phyloP scores from a whole-genome alignment of 768 basidiomycete genomes.

The Suillus hirtellus region DNA sequence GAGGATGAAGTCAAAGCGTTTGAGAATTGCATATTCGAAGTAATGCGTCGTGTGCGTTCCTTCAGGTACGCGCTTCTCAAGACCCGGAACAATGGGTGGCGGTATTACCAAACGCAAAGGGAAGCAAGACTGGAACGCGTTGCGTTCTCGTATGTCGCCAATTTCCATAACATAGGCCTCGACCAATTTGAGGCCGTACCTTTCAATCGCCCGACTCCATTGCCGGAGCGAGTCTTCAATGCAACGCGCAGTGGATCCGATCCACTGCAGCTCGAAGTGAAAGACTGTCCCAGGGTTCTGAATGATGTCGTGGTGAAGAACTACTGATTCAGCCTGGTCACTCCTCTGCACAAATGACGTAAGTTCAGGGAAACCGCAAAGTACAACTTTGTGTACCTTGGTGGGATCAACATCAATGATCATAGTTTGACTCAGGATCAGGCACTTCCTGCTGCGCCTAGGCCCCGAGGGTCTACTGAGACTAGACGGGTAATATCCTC shows the following conservation, averaged over 20 bases:
- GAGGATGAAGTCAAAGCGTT: conserved; percentile 77
- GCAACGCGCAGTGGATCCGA: conserved; percentile 87
- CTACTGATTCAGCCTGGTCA: conserved; percentile 83
- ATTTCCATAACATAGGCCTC: conserved; percentile 94
- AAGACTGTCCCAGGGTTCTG: conserved; percentile 95
- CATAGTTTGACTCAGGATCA: conserved; percentile 86
- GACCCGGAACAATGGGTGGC: conserved; percentile 69
- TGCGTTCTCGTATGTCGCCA: conserved; percentile 79
- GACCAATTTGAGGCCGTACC: conserved; percentile 88
- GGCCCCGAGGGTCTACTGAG: conserved; percentile 38
- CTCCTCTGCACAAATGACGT: conserved; percentile 53
- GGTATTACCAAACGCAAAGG: conserved; percentile 76
- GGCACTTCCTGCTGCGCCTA: conserved; percentile 54
- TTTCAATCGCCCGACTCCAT: conserved; percentile 82
- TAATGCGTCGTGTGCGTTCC: conserved; percentile 66
- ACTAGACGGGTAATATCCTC: conserved; percentile 38
- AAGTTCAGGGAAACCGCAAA: conserved; percentile 4
- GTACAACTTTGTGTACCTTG: conserved; percentile 47
- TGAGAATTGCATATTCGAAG: conserved; percentile 79
- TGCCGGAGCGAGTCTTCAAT: conserved; percentile 85
- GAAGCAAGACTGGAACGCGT: conserved; percentile 90
- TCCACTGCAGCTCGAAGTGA: conserved; percentile 98
- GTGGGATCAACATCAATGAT: conserved; percentile 83
- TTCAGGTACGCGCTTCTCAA: conserved; percentile 68
- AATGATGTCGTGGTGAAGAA: conserved; percentile 91